A percentile compares a stretch with the other conserved stretches of the same genome.
phyloP scores from a whole-genome alignment of 306 rosid species.

The Ceratonia siliqua region DNA sequence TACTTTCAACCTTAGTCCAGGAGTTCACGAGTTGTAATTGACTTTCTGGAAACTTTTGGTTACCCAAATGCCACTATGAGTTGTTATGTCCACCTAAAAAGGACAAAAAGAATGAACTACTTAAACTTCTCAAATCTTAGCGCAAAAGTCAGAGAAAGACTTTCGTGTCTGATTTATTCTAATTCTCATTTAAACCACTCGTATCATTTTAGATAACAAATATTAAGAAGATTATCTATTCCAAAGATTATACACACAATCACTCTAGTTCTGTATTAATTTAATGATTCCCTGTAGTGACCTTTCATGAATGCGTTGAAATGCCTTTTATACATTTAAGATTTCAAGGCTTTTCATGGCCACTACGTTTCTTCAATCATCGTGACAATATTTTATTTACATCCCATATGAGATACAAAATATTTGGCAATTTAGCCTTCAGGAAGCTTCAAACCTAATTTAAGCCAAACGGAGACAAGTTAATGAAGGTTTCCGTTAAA shows the following conservation, averaged over 20 bases:
- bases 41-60: not conserved
- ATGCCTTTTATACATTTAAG: not conserved
- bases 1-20: not conserved
- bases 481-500: not conserved
- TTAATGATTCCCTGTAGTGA: not conserved
- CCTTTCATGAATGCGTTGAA: not conserved
- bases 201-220: not conserved
- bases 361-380: not conserved
- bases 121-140: not conserved
- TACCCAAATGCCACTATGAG: not conserved
- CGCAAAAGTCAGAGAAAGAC: not conserved
- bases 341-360: not conserved
- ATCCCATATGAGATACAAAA: not conserved
- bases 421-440: not conserved
- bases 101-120: not conserved
- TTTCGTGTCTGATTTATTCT: not conserved
- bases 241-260: not conserved
- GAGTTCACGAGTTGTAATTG: not conserved
- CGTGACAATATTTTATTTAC: no score
- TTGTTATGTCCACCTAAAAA: no score
- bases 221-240: not conserved
- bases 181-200: not conserved
- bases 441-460: not conserved
- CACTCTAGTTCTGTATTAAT: not conserved
- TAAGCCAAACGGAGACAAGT: not conserved